Percentiles rank a stretch among this genome's conserved stretches.
Conservation (phyloP, 116 monocot genomes). For the Cymodocea nodosa region DNA sequence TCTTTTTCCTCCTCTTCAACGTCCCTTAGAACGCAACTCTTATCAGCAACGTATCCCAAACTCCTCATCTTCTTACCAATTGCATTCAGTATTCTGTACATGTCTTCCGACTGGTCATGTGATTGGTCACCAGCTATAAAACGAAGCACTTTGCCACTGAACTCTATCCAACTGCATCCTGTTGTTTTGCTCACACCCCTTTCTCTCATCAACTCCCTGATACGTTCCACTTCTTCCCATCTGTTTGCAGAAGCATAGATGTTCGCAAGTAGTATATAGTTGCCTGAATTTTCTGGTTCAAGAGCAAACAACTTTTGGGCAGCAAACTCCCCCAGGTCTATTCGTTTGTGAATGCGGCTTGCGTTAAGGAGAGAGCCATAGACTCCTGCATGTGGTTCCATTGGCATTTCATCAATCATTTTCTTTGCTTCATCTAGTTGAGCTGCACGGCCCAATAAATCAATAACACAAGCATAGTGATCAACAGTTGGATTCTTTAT, state of each 20-base stretch:
- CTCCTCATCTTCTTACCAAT: constrained; percentile 18
- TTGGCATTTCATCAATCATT: constrained; percentile 20
- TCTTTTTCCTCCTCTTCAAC: constrained; percentile 41
- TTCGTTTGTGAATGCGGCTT: constrained; percentile 17
- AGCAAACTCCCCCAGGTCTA: constrained; percentile 27
- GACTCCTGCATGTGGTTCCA: constrained; percentile 23
- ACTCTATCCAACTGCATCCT: constrained; percentile 32
- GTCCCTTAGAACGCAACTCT: constrained; percentile 23
- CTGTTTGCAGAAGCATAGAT: constrained; percentile 21
- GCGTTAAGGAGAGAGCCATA: constrained; percentile 38
- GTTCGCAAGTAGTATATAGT: constrained; percentile 22
- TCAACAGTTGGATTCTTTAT: constrained; percentile 22
- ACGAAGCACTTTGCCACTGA: constrained; percentile 10
- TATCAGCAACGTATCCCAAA: constrained; percentile 24
- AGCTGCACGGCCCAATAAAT: constrained; percentile 29
- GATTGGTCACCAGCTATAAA: constrained; percentile 22
- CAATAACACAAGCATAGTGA: constrained; percentile 30
- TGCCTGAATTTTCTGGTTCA: constrained; percentile 31
- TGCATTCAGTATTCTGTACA: constrained; percentile 11
- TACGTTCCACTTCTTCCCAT: constrained; percentile 22
- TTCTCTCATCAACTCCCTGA: constrained; percentile 17
- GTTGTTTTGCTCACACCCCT: constrained; percentile 15
- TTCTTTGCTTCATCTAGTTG: constrained; percentile 16
- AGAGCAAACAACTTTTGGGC: constrained; percentile 26
- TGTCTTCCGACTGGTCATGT: constrained; percentile 8